phyloP scores from a whole-genome alignment of 2,329 filamentous ascomycete genomes.

The Exutisphaerella laricina region DNA sequence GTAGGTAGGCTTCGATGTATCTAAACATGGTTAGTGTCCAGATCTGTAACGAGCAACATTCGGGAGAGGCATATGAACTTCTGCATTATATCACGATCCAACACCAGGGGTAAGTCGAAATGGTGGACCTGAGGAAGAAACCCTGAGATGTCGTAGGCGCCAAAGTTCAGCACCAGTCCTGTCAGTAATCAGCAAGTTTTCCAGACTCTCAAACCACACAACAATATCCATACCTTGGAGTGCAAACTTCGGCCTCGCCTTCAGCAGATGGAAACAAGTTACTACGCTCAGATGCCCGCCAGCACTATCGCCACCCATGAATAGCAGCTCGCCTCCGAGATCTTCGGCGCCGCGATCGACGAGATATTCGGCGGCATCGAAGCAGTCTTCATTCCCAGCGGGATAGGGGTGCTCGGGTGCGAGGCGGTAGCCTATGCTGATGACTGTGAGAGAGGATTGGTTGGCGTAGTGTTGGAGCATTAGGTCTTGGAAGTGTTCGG shows the following conservation, averaged over 20 bases:
- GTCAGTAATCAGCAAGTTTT: background rate
- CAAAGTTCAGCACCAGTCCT: slow-evolving; percentile 48
- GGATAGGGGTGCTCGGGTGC: slow-evolving; percentile 57
- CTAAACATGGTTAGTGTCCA: slow-evolving; percentile 14
- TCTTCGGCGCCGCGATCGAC: slow-evolving; percentile 42
- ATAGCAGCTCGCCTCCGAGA: slow-evolving; percentile 39
- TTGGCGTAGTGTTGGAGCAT: slow-evolving; percentile 49
- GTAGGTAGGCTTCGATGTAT: slow-evolving; percentile 45
- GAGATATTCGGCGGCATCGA: slow-evolving; percentile 52
- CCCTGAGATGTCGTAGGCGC: slow-evolving; percentile 45
- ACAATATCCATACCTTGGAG: slow-evolving; percentile 37
- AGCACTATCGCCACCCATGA: slow-evolving; percentile 48
- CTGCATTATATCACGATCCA: slow-evolving; percentile 44
- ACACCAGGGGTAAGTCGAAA: slow-evolving; percentile 39
- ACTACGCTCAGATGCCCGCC: slow-evolving; percentile 48
- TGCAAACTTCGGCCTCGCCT: slow-evolving; percentile 34
- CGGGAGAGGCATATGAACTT: slow-evolving; percentile 24
- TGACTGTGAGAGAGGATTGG: slow-evolving; percentile 43
- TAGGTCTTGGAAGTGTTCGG: slow-evolving; percentile 41
- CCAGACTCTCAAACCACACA: background rate
- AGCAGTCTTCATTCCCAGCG: slow-evolving; percentile 50
- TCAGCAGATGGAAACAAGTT: slow-evolving; percentile 45
- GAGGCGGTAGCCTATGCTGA: slow-evolving; percentile 55
- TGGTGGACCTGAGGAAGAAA: slow-evolving; percentile 41
- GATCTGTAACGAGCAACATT: slow-evolving; percentile 2